Evolutionary conservation across 192 early-diverging fungal species (phyloP).

Genomic region (Entomortierella parvispora): DNA sequence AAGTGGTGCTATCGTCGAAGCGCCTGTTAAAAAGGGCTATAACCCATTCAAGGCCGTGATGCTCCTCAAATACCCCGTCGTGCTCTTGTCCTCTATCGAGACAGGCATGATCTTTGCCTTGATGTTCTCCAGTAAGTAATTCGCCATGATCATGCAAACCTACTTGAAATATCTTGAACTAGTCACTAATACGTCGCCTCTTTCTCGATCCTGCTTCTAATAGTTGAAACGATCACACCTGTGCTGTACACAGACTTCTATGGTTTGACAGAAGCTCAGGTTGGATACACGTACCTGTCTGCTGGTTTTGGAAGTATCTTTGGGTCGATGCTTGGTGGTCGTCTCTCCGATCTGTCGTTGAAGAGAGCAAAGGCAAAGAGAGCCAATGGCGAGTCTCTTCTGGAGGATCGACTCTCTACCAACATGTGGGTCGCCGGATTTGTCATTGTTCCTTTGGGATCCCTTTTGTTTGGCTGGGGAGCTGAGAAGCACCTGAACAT

Average conservation of each 20-base stretch:
- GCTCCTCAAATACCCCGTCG: constrained; percentile 51
- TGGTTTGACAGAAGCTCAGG: constrained; percentile 15
- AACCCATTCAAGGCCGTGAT: constrained; percentile 54
- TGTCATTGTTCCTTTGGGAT: constrained; percentile 53
- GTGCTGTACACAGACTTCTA: constrained; percentile 25
- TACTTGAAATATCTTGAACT: not conserved
- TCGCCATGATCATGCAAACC: not conserved
- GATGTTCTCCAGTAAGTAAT: constrained; percentile 58
- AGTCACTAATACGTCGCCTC: no score
- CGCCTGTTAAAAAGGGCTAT: constrained; percentile 12
- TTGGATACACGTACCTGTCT: constrained; percentile 48
- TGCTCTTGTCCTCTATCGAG: constrained; percentile 47
- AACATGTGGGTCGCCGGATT: constrained; percentile 57
- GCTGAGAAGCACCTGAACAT: constrained; percentile 46
- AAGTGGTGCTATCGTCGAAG: not conserved
- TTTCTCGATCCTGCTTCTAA: not conserved
- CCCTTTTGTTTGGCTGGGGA: constrained; percentile 59
- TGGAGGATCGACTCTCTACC: constrained; percentile 56
- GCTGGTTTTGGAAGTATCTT: constrained; percentile 56
- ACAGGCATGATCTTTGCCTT: constrained; percentile 56
- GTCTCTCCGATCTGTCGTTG: constrained; percentile 53
- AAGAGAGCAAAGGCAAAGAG: constrained; percentile 35
- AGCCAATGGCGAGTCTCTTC: constrained; percentile 31
- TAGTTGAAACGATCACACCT: constrained; percentile 40
- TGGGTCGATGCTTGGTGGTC: constrained; percentile 51